Percentiles rank a stretch among this genome's conserved stretches.
phyloP scores from a whole-genome alignment of 2,329 filamentous ascomycete species.

The Aspergillus sp. region DNA sequence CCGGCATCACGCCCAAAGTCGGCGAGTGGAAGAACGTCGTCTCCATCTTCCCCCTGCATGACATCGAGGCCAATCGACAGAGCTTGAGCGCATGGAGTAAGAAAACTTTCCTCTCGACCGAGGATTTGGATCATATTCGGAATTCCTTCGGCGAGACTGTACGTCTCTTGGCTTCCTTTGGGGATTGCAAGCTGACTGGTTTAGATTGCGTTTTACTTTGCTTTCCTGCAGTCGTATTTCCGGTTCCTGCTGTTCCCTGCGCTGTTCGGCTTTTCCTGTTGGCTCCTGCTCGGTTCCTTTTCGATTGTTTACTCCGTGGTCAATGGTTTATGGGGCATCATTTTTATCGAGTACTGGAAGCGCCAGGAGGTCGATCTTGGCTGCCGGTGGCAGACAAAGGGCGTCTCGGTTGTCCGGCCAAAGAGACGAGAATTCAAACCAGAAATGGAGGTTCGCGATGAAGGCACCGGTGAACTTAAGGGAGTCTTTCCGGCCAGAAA shows the following conservation, averaged over 20 bases:
- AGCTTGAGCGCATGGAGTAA: constrained; percentile 70
- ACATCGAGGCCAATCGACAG: constrained; percentile 63
- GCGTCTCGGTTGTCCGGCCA: constrained; percentile 72
- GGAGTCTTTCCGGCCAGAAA: constrained; percentile 69
- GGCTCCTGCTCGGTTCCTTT: constrained; percentile 74
- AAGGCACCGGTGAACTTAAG: constrained; percentile 70
- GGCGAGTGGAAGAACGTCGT: constrained; percentile 66
- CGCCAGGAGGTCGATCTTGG: constrained; percentile 81
- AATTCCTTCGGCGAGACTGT: constrained; percentile 62
- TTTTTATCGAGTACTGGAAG: constrained; percentile 96
- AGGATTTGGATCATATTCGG: constrained; percentile 66
- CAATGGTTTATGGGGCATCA: constrained; percentile 73
- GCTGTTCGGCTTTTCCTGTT: constrained; percentile 66
- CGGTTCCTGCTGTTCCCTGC: constrained; percentile 75
- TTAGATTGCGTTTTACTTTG: constrained; percentile 87
- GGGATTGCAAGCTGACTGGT: constrained; percentile 3
- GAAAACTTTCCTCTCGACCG: constrained; percentile 37
- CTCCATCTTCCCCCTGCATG: constrained; percentile 70
- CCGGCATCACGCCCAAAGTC: constrained; percentile 61
- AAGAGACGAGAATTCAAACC: constrained; percentile 70
- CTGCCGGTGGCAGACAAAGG: constrained; percentile 81
- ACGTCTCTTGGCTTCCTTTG: constrained; percentile 5
- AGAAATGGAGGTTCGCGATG: constrained; percentile 67
- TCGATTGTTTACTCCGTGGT: constrained; percentile 72
- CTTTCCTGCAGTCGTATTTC: constrained; percentile 91